These are phyloP conservation scores for Calonectria henricotiae DNA, from an alignment of 2,329 filamentous ascomycete species.

Conservation along the genomic window DNA sequence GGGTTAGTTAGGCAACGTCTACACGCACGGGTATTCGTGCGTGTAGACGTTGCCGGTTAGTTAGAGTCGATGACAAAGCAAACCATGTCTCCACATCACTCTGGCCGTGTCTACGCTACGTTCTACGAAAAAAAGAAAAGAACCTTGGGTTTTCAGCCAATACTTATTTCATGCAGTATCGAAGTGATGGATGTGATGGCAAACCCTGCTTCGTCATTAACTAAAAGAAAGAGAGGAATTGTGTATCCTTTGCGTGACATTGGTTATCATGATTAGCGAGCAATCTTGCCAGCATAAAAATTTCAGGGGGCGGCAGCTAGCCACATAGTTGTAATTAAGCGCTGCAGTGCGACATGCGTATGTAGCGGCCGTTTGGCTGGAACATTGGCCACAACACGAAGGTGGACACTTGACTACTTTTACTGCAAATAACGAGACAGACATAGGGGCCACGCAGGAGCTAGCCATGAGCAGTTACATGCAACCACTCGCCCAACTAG, in stretches of 20 bases:
- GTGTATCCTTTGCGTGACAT: background rate
- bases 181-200: no score
- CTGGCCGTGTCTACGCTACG: background rate
- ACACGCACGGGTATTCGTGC: no score
- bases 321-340: slow-evolving; percentile 21
- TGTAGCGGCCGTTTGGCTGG: background rate
- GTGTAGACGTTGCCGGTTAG: no score
- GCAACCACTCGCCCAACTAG: slow-evolving; percentile 1
- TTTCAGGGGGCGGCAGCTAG: slow-evolving; percentile 3
- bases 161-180: background rate
- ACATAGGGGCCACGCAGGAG: slow-evolving; percentile 2
- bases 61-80: slow-evolving; percentile 28
- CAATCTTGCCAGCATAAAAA: background rate
- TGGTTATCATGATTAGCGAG: background rate
- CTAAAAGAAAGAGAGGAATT: no score
- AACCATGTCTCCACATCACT: background rate
- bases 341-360: slow-evolving; percentile 24
- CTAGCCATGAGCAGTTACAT: background rate
- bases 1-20: background rate
- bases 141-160: background rate
- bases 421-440: slow-evolving; percentile 1
- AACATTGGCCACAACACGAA: slow-evolving; percentile 6
- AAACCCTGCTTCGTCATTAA: background rate
- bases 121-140: background rate
- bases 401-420: background rate